Conservation (phyloP, 2,329 filamentous ascomycete species). For the Calycina marina region DNA sequence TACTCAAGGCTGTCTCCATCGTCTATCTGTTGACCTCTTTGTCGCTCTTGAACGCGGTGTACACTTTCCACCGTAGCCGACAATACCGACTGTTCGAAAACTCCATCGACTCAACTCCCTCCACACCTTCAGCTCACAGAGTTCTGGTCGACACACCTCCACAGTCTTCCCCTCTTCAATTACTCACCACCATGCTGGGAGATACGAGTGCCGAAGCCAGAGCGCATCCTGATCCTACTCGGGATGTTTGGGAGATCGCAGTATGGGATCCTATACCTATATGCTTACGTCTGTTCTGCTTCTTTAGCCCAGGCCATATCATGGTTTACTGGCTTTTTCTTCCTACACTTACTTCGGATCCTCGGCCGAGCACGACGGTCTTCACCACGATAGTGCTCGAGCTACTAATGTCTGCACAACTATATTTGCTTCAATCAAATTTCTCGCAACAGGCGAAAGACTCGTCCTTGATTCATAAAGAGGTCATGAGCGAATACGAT, state of each 20-base stretch:
- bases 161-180: slow-evolving; percentile 57
- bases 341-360: slow-evolving; percentile 60
- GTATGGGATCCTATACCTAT: slow-evolving; percentile 89
- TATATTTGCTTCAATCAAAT: slow-evolving; percentile 55
- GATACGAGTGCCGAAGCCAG: slow-evolving; percentile 63
- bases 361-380: slow-evolving; percentile 72
- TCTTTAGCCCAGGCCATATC: slow-evolving; percentile 91
- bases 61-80: slow-evolving; percentile 67
- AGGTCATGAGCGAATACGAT: slow-evolving; percentile 92
- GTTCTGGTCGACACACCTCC: slow-evolving; percentile 82
- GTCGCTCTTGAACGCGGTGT: slow-evolving; percentile 63
- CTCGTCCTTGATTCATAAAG: slow-evolving; percentile 67
- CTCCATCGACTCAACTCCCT: slow-evolving; percentile 58
- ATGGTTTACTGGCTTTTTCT: slow-evolving; percentile 80
- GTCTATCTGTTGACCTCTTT: slow-evolving; percentile 54
- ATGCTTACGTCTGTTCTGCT: slow-evolving; percentile 66
- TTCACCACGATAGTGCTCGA: slow-evolving; percentile 71
- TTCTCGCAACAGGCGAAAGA: slow-evolving; percentile 83
- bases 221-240: slow-evolving; percentile 65
- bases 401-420: slow-evolving; percentile 58
- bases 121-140: slow-evolving; percentile 74
- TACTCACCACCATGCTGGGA: slow-evolving; percentile 53
- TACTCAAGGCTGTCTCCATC: slow-evolving; percentile 46
- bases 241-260: slow-evolving; percentile 88
- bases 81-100: slow-evolving; percentile 87